phyloP scores from a whole-genome alignment of 139 green algal species.

The Auxenochlorella protothecoides region DNA sequence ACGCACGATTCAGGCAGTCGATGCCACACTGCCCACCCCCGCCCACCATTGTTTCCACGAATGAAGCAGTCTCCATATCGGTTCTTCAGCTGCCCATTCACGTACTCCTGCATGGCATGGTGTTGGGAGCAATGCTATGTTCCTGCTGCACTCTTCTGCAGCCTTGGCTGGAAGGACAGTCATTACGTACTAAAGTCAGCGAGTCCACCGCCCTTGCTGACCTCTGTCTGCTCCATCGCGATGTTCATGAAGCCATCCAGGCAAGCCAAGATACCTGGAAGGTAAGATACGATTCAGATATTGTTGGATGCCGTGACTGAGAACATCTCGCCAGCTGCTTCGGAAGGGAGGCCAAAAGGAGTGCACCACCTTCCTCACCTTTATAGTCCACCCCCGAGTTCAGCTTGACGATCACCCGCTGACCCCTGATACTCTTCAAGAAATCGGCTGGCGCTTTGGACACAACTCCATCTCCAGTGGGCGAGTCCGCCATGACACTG shows the following conservation, averaged over 20 bases:
- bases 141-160: not conserved
- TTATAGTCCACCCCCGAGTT: constrained; percentile 96
- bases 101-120: constrained; percentile 76
- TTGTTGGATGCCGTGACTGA: not conserved
- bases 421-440: constrained; percentile 88
- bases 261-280: constrained; percentile 85
- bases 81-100: constrained; percentile 97
- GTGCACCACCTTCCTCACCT: constrained; percentile 37
- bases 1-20: not conserved
- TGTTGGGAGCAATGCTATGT: not conserved
- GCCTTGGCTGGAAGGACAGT: not conserved
- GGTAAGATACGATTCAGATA: not conserved
- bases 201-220: constrained; percentile 6
- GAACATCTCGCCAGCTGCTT: not conserved
- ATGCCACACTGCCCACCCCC: not conserved
- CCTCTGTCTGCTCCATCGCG: constrained; percentile 98
- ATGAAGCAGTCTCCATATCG: constrained; percentile 99
- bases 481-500: too few relatives aligned
- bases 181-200: not conserved
- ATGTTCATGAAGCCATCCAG: constrained; percentile 99
- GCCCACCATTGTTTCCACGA: constrained; percentile 89
- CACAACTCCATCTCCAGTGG: too few relatives aligned
- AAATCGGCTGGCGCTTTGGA: constrained; percentile 74
- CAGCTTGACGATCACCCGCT: constrained; percentile 91
- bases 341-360: too few relatives aligned